These are phyloP conservation scores for Suhomyces tanzawaensis DNA, from an alignment of 805 yeast genomes.

Conservation along the genomic window DNA sequence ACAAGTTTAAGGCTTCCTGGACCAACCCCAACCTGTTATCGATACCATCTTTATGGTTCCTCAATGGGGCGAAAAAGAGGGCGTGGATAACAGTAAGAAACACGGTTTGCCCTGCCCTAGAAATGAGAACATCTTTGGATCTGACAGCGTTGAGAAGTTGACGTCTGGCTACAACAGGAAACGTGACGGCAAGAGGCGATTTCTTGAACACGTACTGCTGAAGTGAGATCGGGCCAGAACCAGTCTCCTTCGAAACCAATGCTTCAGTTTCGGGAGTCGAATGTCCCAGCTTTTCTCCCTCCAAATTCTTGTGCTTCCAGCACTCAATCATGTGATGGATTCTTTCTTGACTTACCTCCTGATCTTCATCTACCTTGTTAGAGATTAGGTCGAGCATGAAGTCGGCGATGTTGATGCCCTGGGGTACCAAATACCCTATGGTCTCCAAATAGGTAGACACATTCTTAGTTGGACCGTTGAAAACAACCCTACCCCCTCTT, in stretches of 20 bases:
- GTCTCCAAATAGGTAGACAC: conserved; percentile 48
- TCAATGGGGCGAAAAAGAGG: conserved; percentile 53
- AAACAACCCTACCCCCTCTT: conserved; percentile 69
- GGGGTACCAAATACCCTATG: conserved; percentile 58
- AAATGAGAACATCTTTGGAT: conserved; percentile 53
- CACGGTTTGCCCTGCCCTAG: conserved; percentile 63
- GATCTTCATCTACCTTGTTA: conserved; percentile 26
- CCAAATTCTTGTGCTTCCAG: conserved; percentile 20
- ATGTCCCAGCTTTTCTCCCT: background rate
- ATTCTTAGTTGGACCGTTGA: conserved; percentile 52
- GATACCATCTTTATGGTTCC: conserved; percentile 46
- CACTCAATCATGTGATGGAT: conserved; percentile 22
- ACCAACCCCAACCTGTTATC: conserved; percentile 70
- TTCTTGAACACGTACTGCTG: conserved; percentile 1
- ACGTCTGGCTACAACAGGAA: conserved; percentile 30
- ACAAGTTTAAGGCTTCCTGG: conserved; percentile 70
- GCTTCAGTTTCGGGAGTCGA: background rate
- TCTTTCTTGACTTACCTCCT: conserved; percentile 19
- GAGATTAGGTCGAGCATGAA: conserved; percentile 69
- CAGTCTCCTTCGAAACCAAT: background rate
- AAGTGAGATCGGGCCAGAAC: background rate
- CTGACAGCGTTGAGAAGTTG: conserved; percentile 35
- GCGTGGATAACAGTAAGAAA: conserved; percentile 65
- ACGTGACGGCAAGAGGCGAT: conserved; percentile 25
- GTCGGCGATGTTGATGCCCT: conserved; percentile 69